These are phyloP conservation scores for Penicillium goetzii DNA, from an alignment of 495 filamentous ascomycete genomes.

Conservation along the genomic window DNA sequence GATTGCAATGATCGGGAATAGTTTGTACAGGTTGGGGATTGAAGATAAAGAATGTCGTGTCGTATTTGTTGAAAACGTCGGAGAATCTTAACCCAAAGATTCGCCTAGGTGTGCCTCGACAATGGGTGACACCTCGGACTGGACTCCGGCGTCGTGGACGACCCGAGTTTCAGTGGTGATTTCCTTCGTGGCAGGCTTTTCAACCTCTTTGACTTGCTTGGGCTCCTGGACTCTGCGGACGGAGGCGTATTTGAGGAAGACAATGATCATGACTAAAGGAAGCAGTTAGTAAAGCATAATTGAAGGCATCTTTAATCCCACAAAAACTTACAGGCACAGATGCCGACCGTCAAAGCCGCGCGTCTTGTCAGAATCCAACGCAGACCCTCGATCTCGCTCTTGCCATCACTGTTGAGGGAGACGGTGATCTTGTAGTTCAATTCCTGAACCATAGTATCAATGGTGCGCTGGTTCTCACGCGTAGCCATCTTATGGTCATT, in stretches of 20 bases:
- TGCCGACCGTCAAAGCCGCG: slow-evolving; percentile 76
- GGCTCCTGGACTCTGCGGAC: slow-evolving; percentile 36
- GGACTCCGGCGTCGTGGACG: slow-evolving; percentile 25
- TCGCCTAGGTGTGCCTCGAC: slow-evolving; percentile 41
- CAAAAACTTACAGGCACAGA: slow-evolving; percentile 42
- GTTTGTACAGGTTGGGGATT: slow-evolving; percentile 6
- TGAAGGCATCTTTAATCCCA: not conserved
- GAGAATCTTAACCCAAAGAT: slow-evolving; percentile 39
- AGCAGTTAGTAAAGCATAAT: slow-evolving; percentile 26
- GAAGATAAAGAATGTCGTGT: not conserved
- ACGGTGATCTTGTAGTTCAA: slow-evolving; percentile 94
- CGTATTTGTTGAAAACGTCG: not conserved
- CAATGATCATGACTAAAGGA: slow-evolving; percentile 49
- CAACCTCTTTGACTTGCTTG: slow-evolving; percentile 41
- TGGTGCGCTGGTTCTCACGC: slow-evolving; percentile 77
- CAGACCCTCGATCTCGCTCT: slow-evolving; percentile 87
- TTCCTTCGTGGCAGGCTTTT: slow-evolving; percentile 40
- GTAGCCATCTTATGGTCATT: slow-evolving; percentile 95
- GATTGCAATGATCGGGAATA: not conserved
- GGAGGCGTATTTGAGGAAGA: slow-evolving; percentile 52
- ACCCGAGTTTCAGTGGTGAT: slow-evolving; percentile 28
- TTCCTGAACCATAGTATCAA: slow-evolving; percentile 86
- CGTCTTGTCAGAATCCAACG: slow-evolving; percentile 88
- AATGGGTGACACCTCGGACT: slow-evolving; percentile 11
- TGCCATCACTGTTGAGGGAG: slow-evolving; percentile 78